Percentiles rank a stretch among this genome's conserved stretches.
Conservation (phyloP, 179 eudicot species). For the Vitellaria paradoxa region DNA sequence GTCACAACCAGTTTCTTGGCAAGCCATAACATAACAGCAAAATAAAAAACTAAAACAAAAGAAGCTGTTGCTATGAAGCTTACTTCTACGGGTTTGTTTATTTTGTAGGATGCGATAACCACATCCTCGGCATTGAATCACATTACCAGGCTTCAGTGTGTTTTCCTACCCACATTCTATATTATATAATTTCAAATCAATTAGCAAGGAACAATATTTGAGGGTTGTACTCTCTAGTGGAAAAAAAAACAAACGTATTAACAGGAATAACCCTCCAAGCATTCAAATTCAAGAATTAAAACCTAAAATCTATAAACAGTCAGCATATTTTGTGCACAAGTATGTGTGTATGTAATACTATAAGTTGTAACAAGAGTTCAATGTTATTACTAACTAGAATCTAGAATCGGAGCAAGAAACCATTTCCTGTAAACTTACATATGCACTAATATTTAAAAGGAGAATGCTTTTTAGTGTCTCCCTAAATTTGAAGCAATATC, state of each 20-base stretch:
- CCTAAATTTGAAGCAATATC: no score
- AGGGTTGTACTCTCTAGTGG: not conserved
- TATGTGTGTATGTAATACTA: no score
- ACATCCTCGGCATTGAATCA: conserved; percentile 88
- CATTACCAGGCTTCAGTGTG: conserved; percentile 73
- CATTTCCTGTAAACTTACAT: no score
- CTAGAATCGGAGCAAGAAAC: no score
- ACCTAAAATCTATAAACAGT: no score
- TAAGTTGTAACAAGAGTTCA: no score
- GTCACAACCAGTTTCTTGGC: not conserved
- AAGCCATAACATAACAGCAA: not conserved
- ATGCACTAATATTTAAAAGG: no score
- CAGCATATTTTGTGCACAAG: no score
- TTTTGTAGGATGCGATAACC: conserved; percentile 87
- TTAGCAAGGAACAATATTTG: not conserved
- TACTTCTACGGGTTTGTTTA: conserved; percentile 87
- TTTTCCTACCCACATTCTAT: conserved; percentile 78
- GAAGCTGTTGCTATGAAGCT: not conserved
- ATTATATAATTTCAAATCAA: not conserved
- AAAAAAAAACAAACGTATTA: not conserved
- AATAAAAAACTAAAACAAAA: not conserved
- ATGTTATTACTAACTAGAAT: no score
- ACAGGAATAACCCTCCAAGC: no score
- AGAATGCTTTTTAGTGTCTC: no score
- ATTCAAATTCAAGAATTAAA: no score